Conservation (phyloP, 164 flowering plant genomes). For the Piper longum region DNA sequence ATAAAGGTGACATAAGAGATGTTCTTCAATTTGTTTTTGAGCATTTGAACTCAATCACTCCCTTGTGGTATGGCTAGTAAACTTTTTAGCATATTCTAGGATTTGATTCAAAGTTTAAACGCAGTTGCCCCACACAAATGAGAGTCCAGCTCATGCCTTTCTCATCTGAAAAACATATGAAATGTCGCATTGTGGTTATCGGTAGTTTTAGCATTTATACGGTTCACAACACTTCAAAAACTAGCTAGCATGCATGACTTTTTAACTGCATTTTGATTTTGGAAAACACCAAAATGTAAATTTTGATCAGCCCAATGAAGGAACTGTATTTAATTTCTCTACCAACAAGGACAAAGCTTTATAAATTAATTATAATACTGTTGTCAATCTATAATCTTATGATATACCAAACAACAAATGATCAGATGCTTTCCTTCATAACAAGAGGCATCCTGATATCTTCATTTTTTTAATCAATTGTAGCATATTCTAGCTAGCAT, state of each 20-base stretch:
- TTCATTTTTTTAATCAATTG: not conserved
- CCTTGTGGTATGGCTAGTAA: no score
- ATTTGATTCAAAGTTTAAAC: no score
- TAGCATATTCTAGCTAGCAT: constrained; percentile 1
- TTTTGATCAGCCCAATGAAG: constrained; percentile 1
- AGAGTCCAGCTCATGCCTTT: not conserved
- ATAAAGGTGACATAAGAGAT: not conserved
- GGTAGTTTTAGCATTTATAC: not conserved
- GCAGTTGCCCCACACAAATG: not conserved
- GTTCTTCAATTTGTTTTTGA: no score
- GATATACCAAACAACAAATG: not conserved
- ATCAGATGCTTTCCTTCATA: constrained; percentile 1
- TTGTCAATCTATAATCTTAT: no score
- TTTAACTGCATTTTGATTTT: no score
- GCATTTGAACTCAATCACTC: no score
- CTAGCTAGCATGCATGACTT: not conserved
- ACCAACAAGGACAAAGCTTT: not conserved
- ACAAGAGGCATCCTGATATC: not conserved
- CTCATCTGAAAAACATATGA: not conserved
- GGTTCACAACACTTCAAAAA: no score
- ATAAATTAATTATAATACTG: not conserved
- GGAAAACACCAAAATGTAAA: not conserved
- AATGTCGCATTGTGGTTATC: not conserved
- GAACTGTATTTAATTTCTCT: not conserved
- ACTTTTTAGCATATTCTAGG: no score